Conservation (phyloP, 306 rosid species). For the Begonia fuchsioides region DNA sequence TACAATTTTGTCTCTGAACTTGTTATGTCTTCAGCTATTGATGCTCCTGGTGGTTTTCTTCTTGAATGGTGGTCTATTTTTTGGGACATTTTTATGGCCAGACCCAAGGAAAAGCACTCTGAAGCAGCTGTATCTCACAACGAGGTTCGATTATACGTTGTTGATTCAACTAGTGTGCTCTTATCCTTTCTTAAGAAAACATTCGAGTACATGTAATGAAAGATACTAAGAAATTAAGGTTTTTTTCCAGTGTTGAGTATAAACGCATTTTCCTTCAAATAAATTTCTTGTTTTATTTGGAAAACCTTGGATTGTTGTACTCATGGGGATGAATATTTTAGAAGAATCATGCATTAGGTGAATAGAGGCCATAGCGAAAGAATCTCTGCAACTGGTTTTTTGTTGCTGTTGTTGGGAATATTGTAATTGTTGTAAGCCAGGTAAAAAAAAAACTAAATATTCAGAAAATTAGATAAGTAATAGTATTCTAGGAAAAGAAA, state of each 20-base stretch:
- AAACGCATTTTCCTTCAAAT: no score
- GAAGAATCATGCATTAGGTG: no score
- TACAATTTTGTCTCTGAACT: conserved; percentile 8
- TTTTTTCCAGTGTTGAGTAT: no score
- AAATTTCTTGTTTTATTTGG: no score
- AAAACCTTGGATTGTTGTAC: no score
- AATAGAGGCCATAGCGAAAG: background rate
- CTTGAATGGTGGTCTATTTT: conserved; percentile 90
- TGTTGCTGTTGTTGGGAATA: conserved; percentile 17
- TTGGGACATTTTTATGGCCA: conserved; percentile 54
- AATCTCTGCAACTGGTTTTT: background rate
- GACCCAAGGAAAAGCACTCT: conserved; percentile 38
- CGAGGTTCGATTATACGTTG: conserved; percentile 26
- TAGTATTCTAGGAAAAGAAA: no score
- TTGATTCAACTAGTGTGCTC: background rate
- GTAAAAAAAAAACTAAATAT: conserved; percentile 16
- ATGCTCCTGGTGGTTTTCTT: conserved; percentile 68
- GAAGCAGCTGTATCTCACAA: conserved; percentile 48
- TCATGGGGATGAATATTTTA: no score
- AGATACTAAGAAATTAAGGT: no score
- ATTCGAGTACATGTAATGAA: no score
- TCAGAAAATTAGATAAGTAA: conserved; percentile 12
- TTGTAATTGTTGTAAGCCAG: conserved; percentile 30
- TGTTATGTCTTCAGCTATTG: conserved; percentile 33
- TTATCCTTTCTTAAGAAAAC: background rate